phyloP scores from a whole-genome alignment of 306 rosid genomes.

The apple (Malus domestica) region DNA sequence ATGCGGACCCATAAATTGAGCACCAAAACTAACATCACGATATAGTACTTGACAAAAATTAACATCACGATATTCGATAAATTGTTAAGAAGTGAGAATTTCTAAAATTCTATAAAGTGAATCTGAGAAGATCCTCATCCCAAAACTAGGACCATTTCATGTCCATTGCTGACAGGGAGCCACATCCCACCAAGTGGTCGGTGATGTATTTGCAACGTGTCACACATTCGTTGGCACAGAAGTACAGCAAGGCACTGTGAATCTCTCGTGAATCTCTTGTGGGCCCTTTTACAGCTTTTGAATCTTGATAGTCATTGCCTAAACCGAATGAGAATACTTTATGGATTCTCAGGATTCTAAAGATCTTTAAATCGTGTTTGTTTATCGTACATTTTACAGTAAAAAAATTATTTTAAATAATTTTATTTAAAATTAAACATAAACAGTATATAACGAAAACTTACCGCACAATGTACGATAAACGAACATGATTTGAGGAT shows the following conservation, averaged over 20 bases:
- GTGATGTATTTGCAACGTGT: constrained; percentile 24
- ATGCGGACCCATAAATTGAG: neutral
- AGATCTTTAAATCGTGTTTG: accelerated
- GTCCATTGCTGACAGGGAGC: neutral
- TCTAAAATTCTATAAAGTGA: too few species aligned
- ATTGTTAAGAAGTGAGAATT: too few species aligned
- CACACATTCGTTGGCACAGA: neutral
- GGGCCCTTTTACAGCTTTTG: neutral
- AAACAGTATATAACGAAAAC: accelerated
- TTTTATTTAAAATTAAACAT: too few species aligned
- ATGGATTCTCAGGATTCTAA: accelerated
- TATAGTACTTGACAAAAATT: neutral
- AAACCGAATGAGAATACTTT: too few species aligned
- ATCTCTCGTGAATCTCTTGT: neutral
- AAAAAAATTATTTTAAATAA: accelerated
- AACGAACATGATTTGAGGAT: too few species aligned
- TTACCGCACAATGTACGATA: accelerated
- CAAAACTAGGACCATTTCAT: too few species aligned
- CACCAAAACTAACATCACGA: neutral
- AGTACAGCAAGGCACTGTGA: neutral
- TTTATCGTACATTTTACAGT: accelerated
- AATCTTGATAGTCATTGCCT: too few species aligned
- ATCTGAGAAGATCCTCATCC: too few species aligned
- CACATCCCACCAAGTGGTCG: constrained; percentile 20
- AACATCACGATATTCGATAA: too few species aligned